Evolutionary conservation across 116 monocot species (phyloP).

Genomic region (Zostera marina): DNA sequence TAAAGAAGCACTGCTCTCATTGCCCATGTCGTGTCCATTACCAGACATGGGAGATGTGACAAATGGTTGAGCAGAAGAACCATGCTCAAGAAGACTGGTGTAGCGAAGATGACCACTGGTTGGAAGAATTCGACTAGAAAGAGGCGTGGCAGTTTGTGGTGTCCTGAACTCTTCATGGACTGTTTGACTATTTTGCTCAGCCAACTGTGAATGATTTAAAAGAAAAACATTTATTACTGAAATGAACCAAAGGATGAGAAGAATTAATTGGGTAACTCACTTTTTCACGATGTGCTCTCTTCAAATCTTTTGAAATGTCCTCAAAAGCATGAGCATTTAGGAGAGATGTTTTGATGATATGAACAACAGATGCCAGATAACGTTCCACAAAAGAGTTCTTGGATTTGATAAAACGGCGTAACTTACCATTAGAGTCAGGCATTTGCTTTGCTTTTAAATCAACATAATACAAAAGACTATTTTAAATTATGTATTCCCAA

Average conservation of each 20-base stretch:
- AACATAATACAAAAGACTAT: not conserved
- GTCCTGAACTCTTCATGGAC: not conserved
- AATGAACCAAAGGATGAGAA: not conserved
- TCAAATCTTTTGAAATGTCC: conserved; percentile 40
- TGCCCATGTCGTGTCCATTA: conserved; percentile 1
- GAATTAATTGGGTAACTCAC: conserved; percentile 17
- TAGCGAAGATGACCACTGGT: not conserved
- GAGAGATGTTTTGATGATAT: conserved; percentile 36
- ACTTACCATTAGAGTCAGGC: conserved; percentile 41
- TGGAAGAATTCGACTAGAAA: not conserved
- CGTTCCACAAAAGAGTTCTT: conserved; percentile 63
- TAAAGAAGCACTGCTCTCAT: not conserved
- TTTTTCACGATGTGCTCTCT: conserved; percentile 26
- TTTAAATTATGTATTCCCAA: not conserved
- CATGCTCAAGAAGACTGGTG: no score
- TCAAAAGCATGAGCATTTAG: conserved; percentile 58
- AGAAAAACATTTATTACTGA: not conserved
- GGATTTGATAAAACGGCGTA: conserved; percentile 49
- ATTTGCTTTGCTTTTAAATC: conserved; percentile 62
- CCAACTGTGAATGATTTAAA: conserved; percentile 1
- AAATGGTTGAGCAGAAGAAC: not conserved
- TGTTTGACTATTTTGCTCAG: not conserved
- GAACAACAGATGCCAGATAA: conserved; percentile 29
- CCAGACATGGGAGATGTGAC: conserved; percentile 4
- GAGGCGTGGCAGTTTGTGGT: not conserved